Base-by-base conservation (phyloP, 1,139 yeast genomes). In the Ogataea hybrid region DNA sequence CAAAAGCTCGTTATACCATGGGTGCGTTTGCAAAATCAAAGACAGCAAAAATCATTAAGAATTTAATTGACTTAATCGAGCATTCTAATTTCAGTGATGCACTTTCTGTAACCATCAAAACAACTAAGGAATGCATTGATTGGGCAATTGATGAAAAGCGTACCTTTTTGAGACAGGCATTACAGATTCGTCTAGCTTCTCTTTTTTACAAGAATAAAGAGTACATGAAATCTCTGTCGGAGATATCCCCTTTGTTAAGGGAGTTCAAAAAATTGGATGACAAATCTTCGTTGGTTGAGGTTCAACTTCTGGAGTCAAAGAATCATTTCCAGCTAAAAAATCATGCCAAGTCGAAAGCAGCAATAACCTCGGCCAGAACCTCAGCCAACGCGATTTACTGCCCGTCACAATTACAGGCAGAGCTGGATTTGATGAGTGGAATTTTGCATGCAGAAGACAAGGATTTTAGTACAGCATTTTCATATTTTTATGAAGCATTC, bases 261-360 rank as follows among this genome's bases (percentile, higher is more conserved):
- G 97, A 92, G 63, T 87, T 90, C 64, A 92, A 92, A 68, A 85
- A 88, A 61, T 73, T 94, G 55, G 98, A 94, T 63, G 99, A 94
- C 65, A 94, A 94, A 66, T 83, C 92, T 41, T 87, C 96, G 28
- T 76, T 94, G 45, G 96, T 94, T 9, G 98, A 94, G 61, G 97
- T 94, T 30, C 97, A 92, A 67, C 71, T 94, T 54, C 77, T 92
- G 54, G 98, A 94, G 64, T 77, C 94, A 21, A 84, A 88, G 61
- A 88, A 87, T 32, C 92, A 84, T 64, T 97, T 90, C 63, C 90
- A 95, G 21, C 72, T 94, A 56, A 78, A 97, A 63, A 94, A 94
- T 62, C 75, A 87, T 57, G 86, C 97, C n/a, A 92, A 90, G 66
- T 77, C 96, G 11, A 79, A 88, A 58, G 97, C 97, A 5, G 83